Conservation (phyloP, 352 stramenopile species). For the Blastocystis sp. region DNA sequence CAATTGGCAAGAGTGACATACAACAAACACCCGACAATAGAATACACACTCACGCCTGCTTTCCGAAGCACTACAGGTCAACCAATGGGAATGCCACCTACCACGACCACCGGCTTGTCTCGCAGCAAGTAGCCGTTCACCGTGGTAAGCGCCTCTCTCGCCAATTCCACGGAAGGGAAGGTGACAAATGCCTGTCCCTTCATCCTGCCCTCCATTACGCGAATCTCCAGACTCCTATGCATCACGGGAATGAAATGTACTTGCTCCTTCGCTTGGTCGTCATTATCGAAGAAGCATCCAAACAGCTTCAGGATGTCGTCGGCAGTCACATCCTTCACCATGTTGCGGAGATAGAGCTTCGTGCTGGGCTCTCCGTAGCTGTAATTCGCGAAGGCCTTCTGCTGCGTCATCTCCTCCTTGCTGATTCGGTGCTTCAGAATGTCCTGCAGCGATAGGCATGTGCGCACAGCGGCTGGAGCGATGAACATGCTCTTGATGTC, state of each 20-base stretch:
- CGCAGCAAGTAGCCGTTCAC: conserved; percentile 79
- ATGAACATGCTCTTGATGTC: conserved; percentile 60
- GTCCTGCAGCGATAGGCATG: conserved; percentile 36
- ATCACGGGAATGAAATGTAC: background rate
- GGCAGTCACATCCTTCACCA: conserved; percentile 49
- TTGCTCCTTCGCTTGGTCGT: conserved; percentile 53
- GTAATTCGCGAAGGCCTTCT: conserved; percentile 67
- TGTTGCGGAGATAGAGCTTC: conserved; percentile 64
- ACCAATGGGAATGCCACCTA: conserved; percentile 72
- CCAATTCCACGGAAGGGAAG: conserved; percentile 76
- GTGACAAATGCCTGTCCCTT: conserved; percentile 82
- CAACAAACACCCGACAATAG: conserved; percentile 41
- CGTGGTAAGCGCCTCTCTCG: conserved; percentile 74
- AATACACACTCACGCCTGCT: conserved; percentile 22
- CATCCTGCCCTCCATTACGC: conserved; percentile 78
- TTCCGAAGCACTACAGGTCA: conserved; percentile 70
- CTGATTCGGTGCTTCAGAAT: conserved; percentile 56
- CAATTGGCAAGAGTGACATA: background rate
- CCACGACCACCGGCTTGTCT: conserved; percentile 80
- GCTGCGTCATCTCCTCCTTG: conserved; percentile 64
- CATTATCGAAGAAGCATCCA: conserved; percentile 69
- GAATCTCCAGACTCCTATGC: conserved; percentile 53
- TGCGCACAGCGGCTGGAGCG: conserved; percentile 17
- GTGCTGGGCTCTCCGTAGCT: conserved; percentile 40
- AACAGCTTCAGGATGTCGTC: conserved; percentile 54